Base-by-base conservation (phyloP, 306 rosid genomes). In the Trifolium pratense region DNA sequence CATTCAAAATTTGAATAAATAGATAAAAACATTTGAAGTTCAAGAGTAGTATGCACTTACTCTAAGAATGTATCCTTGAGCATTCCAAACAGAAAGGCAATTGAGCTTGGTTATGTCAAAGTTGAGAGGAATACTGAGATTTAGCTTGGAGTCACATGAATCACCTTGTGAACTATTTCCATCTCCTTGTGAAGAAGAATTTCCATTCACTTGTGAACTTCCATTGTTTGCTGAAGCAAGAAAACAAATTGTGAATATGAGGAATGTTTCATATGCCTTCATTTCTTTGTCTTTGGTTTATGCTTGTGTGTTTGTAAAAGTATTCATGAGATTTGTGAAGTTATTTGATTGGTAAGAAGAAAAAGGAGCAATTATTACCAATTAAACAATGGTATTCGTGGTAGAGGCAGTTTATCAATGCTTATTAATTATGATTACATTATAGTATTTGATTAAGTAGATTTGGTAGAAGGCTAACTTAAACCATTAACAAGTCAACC, bases 31-130 rank as follows among this genome's bases (percentile, higher is more conserved):
- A 1, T 2, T 15, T 57, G 26, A 56, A 37, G 43, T 26, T 64
- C 3, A 74, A 75, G 71, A 75, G 14, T 3, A 34, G 18, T 31
- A 36, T n/a, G 66, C 17, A 83, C 92, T 87, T 86, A 89, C 97
- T 83, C 96, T 79, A 10, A 91, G 89, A 66, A 91, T 76, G 83
- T 58, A 89, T 21, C 74, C 84, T 43, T 87, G 88, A 46, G 86
- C 59, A 78, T 62, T 85, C 97, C 97, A 91, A 76, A 83, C 91
- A 56, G 81, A 17, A 42, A 74, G 75, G 75, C 97, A 91, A 56
- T 60, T 69, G 77, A 91, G 90, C 14, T 83, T 79, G 71, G 86
- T 25, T 59, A 88, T 84, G 73, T 86, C 88, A 9, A 91, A 91
- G 42, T 81, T 63, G 8, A 91, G 59, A 66, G 66, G 62, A 78